These are phyloP conservation scores for Venturia pyrina DNA, from an alignment of 2,329 filamentous ascomycete species.

Conservation along the genomic window DNA sequence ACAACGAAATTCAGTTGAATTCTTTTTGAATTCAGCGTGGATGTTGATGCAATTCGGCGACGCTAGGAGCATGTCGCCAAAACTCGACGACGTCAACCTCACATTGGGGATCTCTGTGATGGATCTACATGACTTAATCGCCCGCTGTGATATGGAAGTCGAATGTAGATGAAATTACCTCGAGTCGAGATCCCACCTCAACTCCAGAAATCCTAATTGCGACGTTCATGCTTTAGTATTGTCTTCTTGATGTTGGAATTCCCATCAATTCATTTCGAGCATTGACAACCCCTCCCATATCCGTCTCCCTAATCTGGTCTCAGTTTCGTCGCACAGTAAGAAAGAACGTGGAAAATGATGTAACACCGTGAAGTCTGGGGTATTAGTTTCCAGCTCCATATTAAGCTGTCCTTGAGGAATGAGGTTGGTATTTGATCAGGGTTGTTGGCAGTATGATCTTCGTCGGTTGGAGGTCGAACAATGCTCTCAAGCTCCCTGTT, in stretches of 20 bases:
- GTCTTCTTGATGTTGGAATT: not conserved
- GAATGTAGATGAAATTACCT: too few relatives aligned
- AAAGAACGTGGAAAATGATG: not conserved
- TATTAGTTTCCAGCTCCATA: not conserved
- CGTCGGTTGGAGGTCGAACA: not conserved
- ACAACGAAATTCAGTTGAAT: too few relatives aligned
- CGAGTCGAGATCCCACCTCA: too few relatives aligned
- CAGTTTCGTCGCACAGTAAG: not conserved
- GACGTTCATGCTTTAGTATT: too few relatives aligned
- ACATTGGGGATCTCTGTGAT: too few relatives aligned
- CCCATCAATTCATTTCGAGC: not conserved
- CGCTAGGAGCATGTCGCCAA: too few relatives aligned
- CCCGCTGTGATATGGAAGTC: too few relatives aligned
- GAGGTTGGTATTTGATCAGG: not conserved
- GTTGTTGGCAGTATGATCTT: not conserved
- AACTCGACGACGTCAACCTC: too few relatives aligned
- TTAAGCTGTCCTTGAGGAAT: not conserved
- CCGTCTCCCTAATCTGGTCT: not conserved
- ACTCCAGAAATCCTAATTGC: too few relatives aligned
- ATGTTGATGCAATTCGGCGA: too few relatives aligned
- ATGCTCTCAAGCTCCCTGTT: not conserved
- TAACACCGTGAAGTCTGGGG: not conserved
- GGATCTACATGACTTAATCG: too few relatives aligned
- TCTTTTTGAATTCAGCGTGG: too few relatives aligned
- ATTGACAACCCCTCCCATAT: not conserved